Conservation (phyloP, 257 asterid genomes). For the Echites panduratus region DNA sequence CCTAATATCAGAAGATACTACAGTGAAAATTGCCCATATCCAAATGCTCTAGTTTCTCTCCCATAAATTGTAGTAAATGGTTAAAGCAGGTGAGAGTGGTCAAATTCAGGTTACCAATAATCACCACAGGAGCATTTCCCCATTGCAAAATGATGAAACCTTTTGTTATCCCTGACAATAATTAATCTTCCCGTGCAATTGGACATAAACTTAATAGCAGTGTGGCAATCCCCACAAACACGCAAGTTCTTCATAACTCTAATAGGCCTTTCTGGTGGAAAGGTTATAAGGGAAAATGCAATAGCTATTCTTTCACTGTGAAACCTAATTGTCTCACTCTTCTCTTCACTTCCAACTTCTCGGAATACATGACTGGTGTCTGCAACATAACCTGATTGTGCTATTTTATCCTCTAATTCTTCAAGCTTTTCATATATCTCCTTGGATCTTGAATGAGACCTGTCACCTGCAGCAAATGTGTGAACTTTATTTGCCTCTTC, state of each 20-base stretch:
- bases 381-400: constrained; percentile 58
- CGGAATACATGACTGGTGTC: constrained; percentile 53
- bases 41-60: not conserved
- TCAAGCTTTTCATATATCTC: constrained; percentile 63
- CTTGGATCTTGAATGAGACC: constrained; percentile 36
- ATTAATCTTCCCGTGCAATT: constrained; percentile 56
- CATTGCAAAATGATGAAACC: constrained; percentile 68
- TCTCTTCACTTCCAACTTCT: constrained; percentile 66
- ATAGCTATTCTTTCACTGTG: constrained; percentile 92
- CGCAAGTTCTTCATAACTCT: constrained; percentile 83
- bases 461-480: constrained; percentile 72
- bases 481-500: constrained; percentile 75
- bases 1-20: not conserved
- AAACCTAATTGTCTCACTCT: constrained; percentile 45
- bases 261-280: constrained; percentile 59
- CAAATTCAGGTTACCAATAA: constrained; percentile 43
- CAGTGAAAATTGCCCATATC: not conserved
- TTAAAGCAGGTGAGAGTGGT: not conserved
- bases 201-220: constrained; percentile 64
- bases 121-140: constrained; percentile 88
- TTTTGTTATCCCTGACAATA: constrained; percentile 69
- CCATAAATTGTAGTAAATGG: not conserved
- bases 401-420: constrained; percentile 54
- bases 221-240: constrained; percentile 81
- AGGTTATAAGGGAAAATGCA: constrained; percentile 64